Evolutionary conservation across 2,329 filamentous ascomycete species (phyloP).

Genomic region (Phyllosticta capitalensis): DNA sequence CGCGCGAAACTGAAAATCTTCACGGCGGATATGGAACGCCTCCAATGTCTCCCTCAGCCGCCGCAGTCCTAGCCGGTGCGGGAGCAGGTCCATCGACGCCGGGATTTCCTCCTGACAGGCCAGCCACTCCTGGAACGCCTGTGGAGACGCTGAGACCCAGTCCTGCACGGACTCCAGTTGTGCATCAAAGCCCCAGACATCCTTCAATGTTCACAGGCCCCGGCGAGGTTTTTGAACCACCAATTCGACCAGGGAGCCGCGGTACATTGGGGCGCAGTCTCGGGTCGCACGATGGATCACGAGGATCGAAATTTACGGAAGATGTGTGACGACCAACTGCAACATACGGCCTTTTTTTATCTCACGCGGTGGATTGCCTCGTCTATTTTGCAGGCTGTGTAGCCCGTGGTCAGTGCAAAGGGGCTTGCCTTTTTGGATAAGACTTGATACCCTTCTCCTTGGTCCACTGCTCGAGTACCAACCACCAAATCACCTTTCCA

Average conservation of each 20-base stretch:
- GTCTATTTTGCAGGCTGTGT: background rate
- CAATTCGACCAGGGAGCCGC: slow-evolving; percentile 20
- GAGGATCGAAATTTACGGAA: slow-evolving; percentile 38
- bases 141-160: slow-evolving; percentile 36
- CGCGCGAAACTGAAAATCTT: slow-evolving; percentile 28
- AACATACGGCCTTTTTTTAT: background rate
- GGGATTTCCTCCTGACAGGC: slow-evolving; percentile 10
- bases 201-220: slow-evolving; percentile 11
- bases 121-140: slow-evolving; percentile 15
- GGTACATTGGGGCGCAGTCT: slow-evolving; percentile 33
- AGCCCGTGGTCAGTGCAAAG: background rate
- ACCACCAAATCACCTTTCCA: background rate
- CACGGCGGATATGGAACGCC: slow-evolving; percentile 29
- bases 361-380: no score
- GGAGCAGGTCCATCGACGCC: slow-evolving; percentile 2
- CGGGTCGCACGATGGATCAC: slow-evolving; percentile 36
- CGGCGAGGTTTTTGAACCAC: slow-evolving; percentile 20
- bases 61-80: slow-evolving; percentile 1
- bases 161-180: slow-evolving; percentile 54
- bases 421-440: background rate
- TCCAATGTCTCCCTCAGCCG: slow-evolving; percentile 9
- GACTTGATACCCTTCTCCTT: background rate
- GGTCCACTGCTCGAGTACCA: background rate
- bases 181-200: slow-evolving; percentile 33
- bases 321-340: slow-evolving; percentile 27